Percentiles rank a stretch among this genome's conserved stretches.
Conservation (phyloP, 179 eudicot species). For the Camellia oleifera region DNA sequence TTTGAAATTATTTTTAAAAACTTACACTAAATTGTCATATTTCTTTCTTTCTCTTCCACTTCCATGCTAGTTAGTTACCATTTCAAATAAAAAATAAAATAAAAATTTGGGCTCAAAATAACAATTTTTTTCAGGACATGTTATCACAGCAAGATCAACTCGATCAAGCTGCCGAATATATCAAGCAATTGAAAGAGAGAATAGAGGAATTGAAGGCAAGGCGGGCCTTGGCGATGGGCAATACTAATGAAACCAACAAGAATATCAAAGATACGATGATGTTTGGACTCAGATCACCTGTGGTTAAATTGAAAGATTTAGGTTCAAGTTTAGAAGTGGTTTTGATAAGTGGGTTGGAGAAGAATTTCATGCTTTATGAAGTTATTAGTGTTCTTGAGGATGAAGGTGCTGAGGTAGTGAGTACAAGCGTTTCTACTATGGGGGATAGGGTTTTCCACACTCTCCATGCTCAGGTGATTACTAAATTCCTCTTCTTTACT, state of each 20-base stretch:
- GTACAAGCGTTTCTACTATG: slow-evolving; percentile 15
- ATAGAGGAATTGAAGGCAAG: slow-evolving; percentile 23
- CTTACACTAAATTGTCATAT: too few relatives aligned
- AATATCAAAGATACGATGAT: neutral
- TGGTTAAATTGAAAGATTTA: slow-evolving; percentile 29
- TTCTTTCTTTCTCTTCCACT: too few relatives aligned
- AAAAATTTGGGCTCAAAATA: neutral
- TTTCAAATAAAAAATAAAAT: too few relatives aligned
- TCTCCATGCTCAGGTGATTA: slow-evolving; percentile 35
- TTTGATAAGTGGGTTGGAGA: slow-evolving; percentile 13
- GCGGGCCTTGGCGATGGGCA: slow-evolving; percentile 15
- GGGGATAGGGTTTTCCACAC: slow-evolving; percentile 31
- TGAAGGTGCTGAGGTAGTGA: slow-evolving; percentile 45
- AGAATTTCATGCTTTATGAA: slow-evolving; percentile 22
- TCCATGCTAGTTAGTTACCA: too few relatives aligned
- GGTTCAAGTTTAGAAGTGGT: slow-evolving; percentile 31
- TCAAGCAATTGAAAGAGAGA: slow-evolving; percentile 29
- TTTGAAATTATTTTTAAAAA: too few relatives aligned
- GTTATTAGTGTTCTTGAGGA: slow-evolving; percentile 34
- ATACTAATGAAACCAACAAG: neutral
- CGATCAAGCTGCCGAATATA: slow-evolving; percentile 38
- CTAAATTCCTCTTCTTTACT: neutral
- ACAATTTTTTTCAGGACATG: slow-evolving; percentile 20
- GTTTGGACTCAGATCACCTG: slow-evolving; percentile 16
- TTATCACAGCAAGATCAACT: slow-evolving; percentile 39